These are phyloP conservation scores for Saccharomycopsis sp. DNA, from an alignment of 805 yeast genomes.

Conservation along the genomic window DNA sequence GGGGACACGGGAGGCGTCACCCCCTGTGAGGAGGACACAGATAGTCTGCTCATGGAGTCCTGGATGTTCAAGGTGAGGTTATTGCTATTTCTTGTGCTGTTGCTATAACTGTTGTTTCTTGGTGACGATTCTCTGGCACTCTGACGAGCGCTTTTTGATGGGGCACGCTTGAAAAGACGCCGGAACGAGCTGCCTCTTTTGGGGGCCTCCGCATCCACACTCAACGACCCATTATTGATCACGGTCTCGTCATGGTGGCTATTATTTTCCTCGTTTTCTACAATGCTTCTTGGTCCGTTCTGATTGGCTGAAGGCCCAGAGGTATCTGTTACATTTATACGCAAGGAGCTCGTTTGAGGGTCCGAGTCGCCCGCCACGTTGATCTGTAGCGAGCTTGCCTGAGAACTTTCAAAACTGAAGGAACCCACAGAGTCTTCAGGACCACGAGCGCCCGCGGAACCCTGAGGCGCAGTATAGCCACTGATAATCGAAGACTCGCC, in stretches of 20 bases:
- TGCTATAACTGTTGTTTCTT: not conserved
- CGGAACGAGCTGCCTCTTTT: slow-evolving; percentile 14
- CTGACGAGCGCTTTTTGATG: not conserved
- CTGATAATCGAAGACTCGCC: not conserved
- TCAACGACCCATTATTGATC: not conserved
- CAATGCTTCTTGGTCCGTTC: too few relatives aligned
- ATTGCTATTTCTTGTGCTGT: not conserved
- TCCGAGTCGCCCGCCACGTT: not conserved
- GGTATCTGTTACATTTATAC: not conserved
- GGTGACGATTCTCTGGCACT: not conserved
- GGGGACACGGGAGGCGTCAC: not conserved
- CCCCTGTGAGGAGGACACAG: not conserved
- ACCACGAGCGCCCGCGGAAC: not conserved
- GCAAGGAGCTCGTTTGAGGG: not conserved
- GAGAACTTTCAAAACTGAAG: not conserved
- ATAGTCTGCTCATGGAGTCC: not conserved
- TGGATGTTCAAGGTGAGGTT: not conserved
- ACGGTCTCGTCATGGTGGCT: not conserved
- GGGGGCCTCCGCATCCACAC: slow-evolving; percentile 1
- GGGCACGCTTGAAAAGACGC: slow-evolving; percentile 6
- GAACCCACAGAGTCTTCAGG: not conserved
- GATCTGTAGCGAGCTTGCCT: not conserved
- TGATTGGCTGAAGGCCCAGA: too few relatives aligned
- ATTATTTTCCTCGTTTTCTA: too few relatives aligned
- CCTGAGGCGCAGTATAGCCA: not conserved